These are phyloP conservation scores for Roridomyces roridus DNA, from an alignment of 768 basidiomycete genomes.

Conservation along the genomic window DNA sequence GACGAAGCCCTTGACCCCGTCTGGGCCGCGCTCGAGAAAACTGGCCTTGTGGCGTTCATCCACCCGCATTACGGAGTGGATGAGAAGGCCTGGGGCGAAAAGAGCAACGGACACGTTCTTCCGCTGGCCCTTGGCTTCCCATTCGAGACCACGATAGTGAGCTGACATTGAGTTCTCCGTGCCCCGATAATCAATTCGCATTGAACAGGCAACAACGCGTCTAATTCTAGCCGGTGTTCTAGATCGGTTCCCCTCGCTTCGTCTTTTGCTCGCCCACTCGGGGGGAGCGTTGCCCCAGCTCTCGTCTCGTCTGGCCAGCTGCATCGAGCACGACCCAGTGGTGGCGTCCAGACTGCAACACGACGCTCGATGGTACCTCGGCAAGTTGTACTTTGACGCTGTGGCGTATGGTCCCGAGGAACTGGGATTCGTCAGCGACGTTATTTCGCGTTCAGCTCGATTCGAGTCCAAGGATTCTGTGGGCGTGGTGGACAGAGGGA, in stretches of 20 bases:
- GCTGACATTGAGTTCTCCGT: slow-evolving; percentile 37
- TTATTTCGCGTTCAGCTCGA: slow-evolving; percentile 63
- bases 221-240: slow-evolving; percentile 82
- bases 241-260: slow-evolving; percentile 78
- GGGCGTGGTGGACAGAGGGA: slow-evolving; percentile 39
- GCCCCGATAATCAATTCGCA: not conserved
- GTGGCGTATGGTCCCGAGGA: slow-evolving; percentile 92
- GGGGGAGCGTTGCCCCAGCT: slow-evolving; percentile 85
- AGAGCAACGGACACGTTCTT: slow-evolving; percentile 85
- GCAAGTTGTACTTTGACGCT: slow-evolving; percentile 82
- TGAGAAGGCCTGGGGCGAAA: slow-evolving; percentile 73
- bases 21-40: slow-evolving; percentile 77
- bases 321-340: slow-evolving; percentile 84
- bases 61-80: slow-evolving; percentile 90
- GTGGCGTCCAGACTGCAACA: slow-evolving; percentile 77
- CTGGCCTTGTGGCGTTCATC: slow-evolving; percentile 78
- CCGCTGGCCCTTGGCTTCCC: slow-evolving; percentile 89
- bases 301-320: slow-evolving; percentile 84
- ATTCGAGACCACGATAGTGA: slow-evolving; percentile 86
- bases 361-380: slow-evolving; percentile 85
- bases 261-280: slow-evolving; percentile 85
- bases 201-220: slow-evolving; percentile 71
- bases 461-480: slow-evolving; percentile 46
- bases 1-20: slow-evolving; percentile 80
- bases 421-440: slow-evolving; percentile 76